Evolutionary conservation across 2,329 filamentous ascomycete species (phyloP), one percentile per base, ranked within the genome.

Genomic region (Ramularia endophylla): DNA sequence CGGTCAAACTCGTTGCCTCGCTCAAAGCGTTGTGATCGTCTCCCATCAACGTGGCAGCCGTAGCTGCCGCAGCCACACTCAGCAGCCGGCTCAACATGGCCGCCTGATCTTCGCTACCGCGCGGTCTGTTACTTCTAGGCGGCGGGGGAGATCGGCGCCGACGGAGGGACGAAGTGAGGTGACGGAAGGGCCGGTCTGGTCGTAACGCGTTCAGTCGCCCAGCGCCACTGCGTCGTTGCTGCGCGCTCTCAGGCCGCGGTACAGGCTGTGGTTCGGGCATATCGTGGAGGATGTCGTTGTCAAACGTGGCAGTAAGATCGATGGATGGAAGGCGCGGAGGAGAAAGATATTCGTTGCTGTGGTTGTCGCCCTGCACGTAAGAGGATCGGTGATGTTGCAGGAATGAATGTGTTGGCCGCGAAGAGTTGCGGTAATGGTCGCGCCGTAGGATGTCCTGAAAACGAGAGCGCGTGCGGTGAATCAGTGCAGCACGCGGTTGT

Each of bases 41-140:
- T n/a, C 78, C 78, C 48, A 80, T 80, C 27, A 82, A 67, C 41
- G 80, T 79, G 33, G 78, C 77, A 38, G 79, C 79, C 27, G 80
- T 81, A 9, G 78, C 77, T 28, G 77, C 74, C 11, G 79, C 79
- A 20, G 79, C 78, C 16, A 80, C 70, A 34, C 79, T 80, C 13
- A 83, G 65, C 20, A 82, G 68, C 30, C 77, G 70, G 31, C 78
- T 80, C 22, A 82, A 64, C 56, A 72, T 66, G n/a, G 75, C 75
- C 3, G 77, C 78, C 54, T 80, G 77, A 53, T 83, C 78, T 53
- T 80, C 77, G 47, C 71, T 70, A 22, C 73, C 67, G 40, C 72
- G 59, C 19, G 73, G 60, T 39, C 54, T 40, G 13, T 51, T 52
- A 3, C 50, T 45, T 8, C 49, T 44, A 11, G 43, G 38, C 4